phyloP scores from a whole-genome alignment of 768 basidiomycete genomes.

The Auricularia heimuer region DNA sequence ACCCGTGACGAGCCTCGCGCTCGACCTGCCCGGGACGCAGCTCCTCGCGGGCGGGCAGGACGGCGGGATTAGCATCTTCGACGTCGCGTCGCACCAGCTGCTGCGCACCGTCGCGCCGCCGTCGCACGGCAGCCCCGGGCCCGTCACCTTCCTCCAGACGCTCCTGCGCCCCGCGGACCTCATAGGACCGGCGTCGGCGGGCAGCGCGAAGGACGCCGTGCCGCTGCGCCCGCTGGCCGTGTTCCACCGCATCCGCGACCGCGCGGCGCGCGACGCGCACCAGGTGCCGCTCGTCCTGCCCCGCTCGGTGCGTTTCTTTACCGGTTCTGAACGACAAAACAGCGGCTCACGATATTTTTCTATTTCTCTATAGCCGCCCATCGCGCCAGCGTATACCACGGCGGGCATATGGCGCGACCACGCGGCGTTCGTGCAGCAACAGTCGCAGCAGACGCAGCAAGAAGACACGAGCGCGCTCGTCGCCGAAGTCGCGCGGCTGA shows the following conservation, averaged over 20 bases:
- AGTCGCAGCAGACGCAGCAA: slow-evolving; percentile 11
- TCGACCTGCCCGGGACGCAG: slow-evolving; percentile 69
- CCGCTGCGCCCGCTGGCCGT: slow-evolving; percentile 56
- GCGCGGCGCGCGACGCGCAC: slow-evolving; percentile 55
- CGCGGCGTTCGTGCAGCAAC: slow-evolving; percentile 43
- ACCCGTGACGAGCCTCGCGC: slow-evolving; percentile 57
- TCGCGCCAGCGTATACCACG: slow-evolving; percentile 28
- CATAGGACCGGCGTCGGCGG: slow-evolving; percentile 50
- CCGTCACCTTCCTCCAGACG: slow-evolving; percentile 65
- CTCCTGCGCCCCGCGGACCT: slow-evolving; percentile 84
- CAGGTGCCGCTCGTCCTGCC: slow-evolving; percentile 59
- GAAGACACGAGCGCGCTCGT: slow-evolving; percentile 50
- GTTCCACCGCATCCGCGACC: slow-evolving; percentile 67
- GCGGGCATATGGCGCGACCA: slow-evolving; percentile 59
- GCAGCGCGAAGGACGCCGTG: slow-evolving; percentile 42
- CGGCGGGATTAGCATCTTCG: slow-evolving; percentile 71
- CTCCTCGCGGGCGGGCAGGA: slow-evolving; percentile 73
- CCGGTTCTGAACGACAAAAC: neutral
- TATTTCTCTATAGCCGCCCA: neutral
- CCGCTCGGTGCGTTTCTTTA: slow-evolving; percentile 27
- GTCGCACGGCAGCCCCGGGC: slow-evolving; percentile 43
- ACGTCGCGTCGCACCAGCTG: slow-evolving; percentile 83
- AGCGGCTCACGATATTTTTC: neutral
- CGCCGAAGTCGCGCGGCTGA: slow-evolving; percentile 54
- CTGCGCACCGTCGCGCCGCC: slow-evolving; percentile 65